A percentile compares a stretch with the other conserved stretches of the same genome.
These are phyloP conservation scores for Ogataea pilisensis DNA, from an alignment of 805 yeast genomes.

Conservation along the genomic window DNA sequence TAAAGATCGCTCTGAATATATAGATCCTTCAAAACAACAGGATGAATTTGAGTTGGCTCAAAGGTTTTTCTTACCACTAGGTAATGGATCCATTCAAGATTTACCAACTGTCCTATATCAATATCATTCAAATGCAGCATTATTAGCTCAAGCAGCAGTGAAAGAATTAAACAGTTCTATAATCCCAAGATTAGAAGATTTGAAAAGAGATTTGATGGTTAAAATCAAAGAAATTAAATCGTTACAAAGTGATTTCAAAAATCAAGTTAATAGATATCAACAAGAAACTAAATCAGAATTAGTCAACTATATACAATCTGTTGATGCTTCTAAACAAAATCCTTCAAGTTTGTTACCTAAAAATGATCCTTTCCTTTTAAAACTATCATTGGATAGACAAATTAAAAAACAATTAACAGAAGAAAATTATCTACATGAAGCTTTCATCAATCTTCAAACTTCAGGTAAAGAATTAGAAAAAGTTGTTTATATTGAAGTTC, in stretches of 20 bases:
- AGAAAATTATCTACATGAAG: constrained; percentile 85
- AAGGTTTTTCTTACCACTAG: constrained; percentile 67
- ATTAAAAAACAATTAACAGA: constrained; percentile 74
- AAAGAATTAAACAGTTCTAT: constrained; percentile 58
- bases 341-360: constrained; percentile 44
- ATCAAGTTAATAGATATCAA: constrained; percentile 66
- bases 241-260: constrained; percentile 79
- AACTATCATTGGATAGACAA: constrained; percentile 67
- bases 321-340: constrained; percentile 56
- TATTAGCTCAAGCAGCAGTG: constrained; percentile 52
- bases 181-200: constrained; percentile 62
- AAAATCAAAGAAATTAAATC: constrained; percentile 86
- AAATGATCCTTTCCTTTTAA: constrained; percentile 80
- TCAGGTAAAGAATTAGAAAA: constrained; percentile 87
- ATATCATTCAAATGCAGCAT: constrained; percentile 54
- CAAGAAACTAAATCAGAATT: constrained; percentile 58
- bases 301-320: constrained; percentile 50
- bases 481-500: constrained; percentile 82
- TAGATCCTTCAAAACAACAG: constrained; percentile 19
- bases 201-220: constrained; percentile 70
- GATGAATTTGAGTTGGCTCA: constrained; percentile 35
- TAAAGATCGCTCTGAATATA: constrained; percentile 16
- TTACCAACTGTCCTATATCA: constrained; percentile 61
- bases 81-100: constrained; percentile 79
- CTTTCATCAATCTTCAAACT: constrained; percentile 78